A percentile compares a stretch with the other conserved stretches of the same genome.
Conservation (phyloP, 371 early-diverging fungal species). For the Rhizopus sp. region DNA sequence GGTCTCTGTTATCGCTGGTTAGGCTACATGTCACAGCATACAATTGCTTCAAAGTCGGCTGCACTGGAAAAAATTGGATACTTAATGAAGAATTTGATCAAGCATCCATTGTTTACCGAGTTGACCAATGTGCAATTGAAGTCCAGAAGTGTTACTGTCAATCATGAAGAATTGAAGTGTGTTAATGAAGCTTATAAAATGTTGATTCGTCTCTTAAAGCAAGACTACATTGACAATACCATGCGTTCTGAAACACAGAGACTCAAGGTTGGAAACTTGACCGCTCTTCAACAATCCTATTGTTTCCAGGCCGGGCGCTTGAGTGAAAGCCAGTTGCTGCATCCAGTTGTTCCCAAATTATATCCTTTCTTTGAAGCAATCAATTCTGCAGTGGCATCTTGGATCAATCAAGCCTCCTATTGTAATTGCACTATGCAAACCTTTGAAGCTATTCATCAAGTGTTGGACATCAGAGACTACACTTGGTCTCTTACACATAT, state of each 20-base stretch:
- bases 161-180: constrained; percentile 9
- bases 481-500: constrained; percentile 58
- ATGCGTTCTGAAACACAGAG: constrained; percentile 32
- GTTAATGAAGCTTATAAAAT: constrained; percentile 31
- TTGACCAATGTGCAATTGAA: constrained; percentile 15
- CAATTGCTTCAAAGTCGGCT: constrained; percentile 11
- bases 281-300: constrained; percentile 58
- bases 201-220: constrained; percentile 36
- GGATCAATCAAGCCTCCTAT: constrained; percentile 38
- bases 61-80: constrained; percentile 35
- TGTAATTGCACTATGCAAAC: constrained; percentile 22
- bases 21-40: constrained; percentile 46
- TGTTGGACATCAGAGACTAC: constrained; percentile 62
- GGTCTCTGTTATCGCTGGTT: constrained; percentile 56
- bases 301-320: constrained; percentile 46
- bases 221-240: constrained; percentile 32
- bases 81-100: constrained; percentile 26
- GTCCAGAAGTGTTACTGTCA: neutral
- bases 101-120: constrained; percentile 31
- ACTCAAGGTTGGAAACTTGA: constrained; percentile 48
- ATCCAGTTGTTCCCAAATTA: constrained; percentile 49
- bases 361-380: constrained; percentile 48
- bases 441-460: constrained; percentile 39
- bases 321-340: constrained; percentile 48
- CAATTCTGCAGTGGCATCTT: constrained; percentile 27